Evolutionary conservation across 2,329 filamentous ascomycete species (phyloP).

Genomic region (Aspergillus phoenicis): DNA sequence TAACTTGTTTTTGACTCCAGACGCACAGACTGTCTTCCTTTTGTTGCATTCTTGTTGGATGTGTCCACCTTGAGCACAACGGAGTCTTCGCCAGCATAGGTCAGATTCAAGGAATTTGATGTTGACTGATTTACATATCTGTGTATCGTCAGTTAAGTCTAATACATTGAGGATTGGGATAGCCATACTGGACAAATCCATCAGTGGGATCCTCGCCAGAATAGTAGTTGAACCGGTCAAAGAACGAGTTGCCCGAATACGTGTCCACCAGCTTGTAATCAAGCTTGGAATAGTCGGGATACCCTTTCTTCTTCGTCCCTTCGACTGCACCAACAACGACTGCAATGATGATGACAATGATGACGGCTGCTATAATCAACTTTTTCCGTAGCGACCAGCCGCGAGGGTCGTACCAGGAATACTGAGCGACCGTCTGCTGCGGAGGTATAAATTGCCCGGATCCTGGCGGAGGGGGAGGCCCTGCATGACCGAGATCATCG

Average conservation of each 20-base stretch:
- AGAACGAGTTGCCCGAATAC: slow-evolving; percentile 47
- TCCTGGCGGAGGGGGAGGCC: slow-evolving; percentile 17
- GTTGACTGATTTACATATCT: slow-evolving; percentile 46
- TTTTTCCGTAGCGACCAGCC: slow-evolving; percentile 59
- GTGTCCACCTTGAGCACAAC: slow-evolving; percentile 66
- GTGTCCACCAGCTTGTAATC: slow-evolving; percentile 46
- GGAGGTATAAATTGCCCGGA: slow-evolving; percentile 8
- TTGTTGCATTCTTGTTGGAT: slow-evolving; percentile 58
- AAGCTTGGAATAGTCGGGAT: slow-evolving; percentile 48
- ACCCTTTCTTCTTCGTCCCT: slow-evolving; percentile 40
- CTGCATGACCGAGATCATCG: slow-evolving; percentile 22
- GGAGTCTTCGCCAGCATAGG: slow-evolving; percentile 56
- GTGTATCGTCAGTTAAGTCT: not conserved
- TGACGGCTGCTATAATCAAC: slow-evolving; percentile 45
- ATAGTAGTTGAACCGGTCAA: slow-evolving; percentile 51
- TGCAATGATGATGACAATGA: slow-evolving; percentile 50
- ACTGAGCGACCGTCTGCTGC: slow-evolving; percentile 17
- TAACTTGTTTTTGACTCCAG: slow-evolving; percentile 64
- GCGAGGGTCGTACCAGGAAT: slow-evolving; percentile 51
- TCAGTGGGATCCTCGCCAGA: slow-evolving; percentile 47
- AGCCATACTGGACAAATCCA: slow-evolving; percentile 51
- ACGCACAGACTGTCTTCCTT: slow-evolving; percentile 65
- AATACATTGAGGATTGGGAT: slow-evolving; percentile 7
- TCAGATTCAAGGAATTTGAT: slow-evolving; percentile 56
- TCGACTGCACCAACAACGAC: slow-evolving; percentile 50